Evolutionary conservation across 2,329 filamentous ascomycete genomes (phyloP).

Genomic region (Chrysosporium queenslandicum): DNA sequence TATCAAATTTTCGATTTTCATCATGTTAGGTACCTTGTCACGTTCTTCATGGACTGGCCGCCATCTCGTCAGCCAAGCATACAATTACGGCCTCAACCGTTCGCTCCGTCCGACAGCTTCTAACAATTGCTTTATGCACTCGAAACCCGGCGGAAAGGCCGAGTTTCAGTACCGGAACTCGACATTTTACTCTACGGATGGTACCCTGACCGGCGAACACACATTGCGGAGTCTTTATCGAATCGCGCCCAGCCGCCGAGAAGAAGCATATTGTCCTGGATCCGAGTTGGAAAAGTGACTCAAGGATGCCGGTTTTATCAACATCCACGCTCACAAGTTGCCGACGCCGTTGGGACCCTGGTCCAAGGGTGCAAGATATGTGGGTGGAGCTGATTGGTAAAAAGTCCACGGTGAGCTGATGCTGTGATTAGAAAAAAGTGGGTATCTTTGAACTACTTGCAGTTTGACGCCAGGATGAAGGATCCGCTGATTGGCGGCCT

Average conservation of each 20-base stretch:
- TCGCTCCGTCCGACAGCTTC: not conserved
- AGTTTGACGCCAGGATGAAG: constrained; percentile 22
- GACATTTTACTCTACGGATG: constrained; percentile 22
- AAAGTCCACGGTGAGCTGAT: constrained; percentile 8
- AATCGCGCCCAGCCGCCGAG: not conserved
- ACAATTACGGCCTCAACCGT: constrained; percentile 33
- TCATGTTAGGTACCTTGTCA: constrained; percentile 49
- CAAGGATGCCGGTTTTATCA: constrained; percentile 22
- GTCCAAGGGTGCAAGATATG: constrained; percentile 19
- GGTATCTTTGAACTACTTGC: constrained; percentile 20
- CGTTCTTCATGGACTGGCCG: constrained; percentile 50
- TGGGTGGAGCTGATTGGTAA: not conserved
- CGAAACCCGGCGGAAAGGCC: constrained; percentile 36
- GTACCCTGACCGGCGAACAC: constrained; percentile 15
- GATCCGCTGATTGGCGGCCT: constrained; percentile 21
- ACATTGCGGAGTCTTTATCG: not conserved
- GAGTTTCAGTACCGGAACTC: constrained; percentile 33
- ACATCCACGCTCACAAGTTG: constrained; percentile 17
- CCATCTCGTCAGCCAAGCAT: constrained; percentile 38
- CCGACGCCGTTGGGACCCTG: constrained; percentile 23
- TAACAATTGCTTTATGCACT: not conserved
- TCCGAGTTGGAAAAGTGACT: constrained; percentile 17
- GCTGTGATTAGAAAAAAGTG: constrained; percentile 19
- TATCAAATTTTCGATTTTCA: constrained; percentile 47
- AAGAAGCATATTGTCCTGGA: constrained; percentile 6